phyloP scores from a whole-genome alignment of 768 basidiomycete genomes.

The Tephrocybe sp. region DNA sequence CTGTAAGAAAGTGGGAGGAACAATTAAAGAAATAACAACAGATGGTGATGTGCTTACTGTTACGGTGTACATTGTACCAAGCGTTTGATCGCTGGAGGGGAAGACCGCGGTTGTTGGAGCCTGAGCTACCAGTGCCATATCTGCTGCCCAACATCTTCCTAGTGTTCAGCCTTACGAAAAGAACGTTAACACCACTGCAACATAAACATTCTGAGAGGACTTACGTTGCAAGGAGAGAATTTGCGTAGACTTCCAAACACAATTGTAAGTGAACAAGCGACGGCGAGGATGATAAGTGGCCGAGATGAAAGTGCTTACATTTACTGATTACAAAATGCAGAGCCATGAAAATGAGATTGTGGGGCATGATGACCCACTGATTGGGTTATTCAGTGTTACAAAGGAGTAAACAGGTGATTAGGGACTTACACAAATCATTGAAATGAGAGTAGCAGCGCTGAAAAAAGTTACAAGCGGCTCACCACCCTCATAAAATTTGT shows the following conservation, averaged over 20 bases:
- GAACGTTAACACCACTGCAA: not conserved
- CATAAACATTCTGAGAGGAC: slow-evolving; percentile 7
- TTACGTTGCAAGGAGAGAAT: slow-evolving; percentile 49
- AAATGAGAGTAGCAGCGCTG: slow-evolving; percentile 41
- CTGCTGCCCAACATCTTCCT: slow-evolving; percentile 28
- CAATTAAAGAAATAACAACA: not conserved
- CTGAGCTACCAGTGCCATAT: not conserved
- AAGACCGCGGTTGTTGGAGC: not conserved
- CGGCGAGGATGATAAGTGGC: not conserved
- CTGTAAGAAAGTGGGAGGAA: not conserved
- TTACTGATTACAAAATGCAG: slow-evolving; percentile 56
- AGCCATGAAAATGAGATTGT: slow-evolving; percentile 53
- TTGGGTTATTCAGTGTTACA: not conserved
- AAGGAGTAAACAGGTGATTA: slow-evolving; percentile 13
- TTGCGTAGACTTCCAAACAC: slow-evolving; percentile 51
- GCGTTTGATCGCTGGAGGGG: not conserved
- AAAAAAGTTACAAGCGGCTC: not conserved
- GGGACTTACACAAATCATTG: slow-evolving; percentile 43
- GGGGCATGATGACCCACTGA: slow-evolving; percentile 48
- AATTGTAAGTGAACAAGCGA: not conserved
- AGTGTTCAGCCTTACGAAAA: slow-evolving; percentile 35
- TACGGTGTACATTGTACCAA: not conserved
- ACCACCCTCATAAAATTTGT: too few species aligned
- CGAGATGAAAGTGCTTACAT: slow-evolving; percentile 26
- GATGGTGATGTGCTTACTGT: not conserved